Base-by-base conservation (phyloP, 108 stramenopile genomes). In the Fragilaria crotonensis region DNA sequence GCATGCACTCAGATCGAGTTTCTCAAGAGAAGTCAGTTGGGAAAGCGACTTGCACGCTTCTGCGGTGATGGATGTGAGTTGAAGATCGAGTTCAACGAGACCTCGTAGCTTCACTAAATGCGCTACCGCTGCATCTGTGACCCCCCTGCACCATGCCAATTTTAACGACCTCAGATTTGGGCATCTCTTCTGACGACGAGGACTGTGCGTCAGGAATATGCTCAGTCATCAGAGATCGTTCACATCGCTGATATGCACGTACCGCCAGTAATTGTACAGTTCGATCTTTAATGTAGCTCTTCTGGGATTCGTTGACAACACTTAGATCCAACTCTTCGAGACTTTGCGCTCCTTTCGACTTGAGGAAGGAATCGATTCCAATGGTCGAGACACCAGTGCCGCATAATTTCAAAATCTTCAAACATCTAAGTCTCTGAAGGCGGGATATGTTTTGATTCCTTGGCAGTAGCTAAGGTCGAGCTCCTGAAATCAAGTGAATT, bases 311-410 rank as follows among this genome's bases (percentile, higher is more conserved):
- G 2, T n/a, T 18, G 33, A 33, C 33, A 20, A 27, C 54, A 33
- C 54, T 56, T 26, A 56, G 17, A 31, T 56, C 54, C 19, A 56
- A 5, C 33, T 33, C 54, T 19, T 56, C 30, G 1, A 56, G 54
- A 33, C 7, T 32, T 56, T 19, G 11, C 2, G 30, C 54, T n/a
- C n/a, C n/a, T n/a, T n/a, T n/a, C 2, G 54, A 4, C 2, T 14
- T 19, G 2, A 56, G 33, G 7, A 33, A 56, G 2, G n/a, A 18
- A 19, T 33, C 14, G 18, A 56, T 31, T 20, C 27, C 54, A 19
- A 11, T 31, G 7, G 30, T 7, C 2, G 14, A 3, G 2, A 56
- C 54, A 36, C n/a, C n/a, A 2, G 54, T 31, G 17, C 54, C 54
- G 21, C 33, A 14, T 31, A 56, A n/a, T 21, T 56, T 29, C 14